These are phyloP conservation scores for Debaryomyces castellii DNA, from an alignment of 805 yeast species.

Conservation along the genomic window DNA sequence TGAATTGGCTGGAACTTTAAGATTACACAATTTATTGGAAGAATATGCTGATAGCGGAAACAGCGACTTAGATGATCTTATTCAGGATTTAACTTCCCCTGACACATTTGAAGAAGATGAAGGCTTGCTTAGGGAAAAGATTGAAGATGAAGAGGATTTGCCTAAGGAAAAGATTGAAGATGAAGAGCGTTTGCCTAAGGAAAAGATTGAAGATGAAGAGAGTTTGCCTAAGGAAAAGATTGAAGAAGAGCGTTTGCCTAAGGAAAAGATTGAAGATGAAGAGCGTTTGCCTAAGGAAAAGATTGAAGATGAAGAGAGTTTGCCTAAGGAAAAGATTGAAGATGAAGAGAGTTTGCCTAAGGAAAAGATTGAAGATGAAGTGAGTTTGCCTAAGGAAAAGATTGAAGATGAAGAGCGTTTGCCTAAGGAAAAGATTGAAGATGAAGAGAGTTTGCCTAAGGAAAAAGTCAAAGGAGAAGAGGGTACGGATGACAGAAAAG, in stretches of 20 bases:
- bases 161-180: conserved; percentile 7
- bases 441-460: too few species aligned
- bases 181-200: not conserved
- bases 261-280: too few species aligned
- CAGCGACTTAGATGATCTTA: conserved; percentile 3
- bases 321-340: too few species aligned
- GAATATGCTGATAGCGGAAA: conserved; percentile 5
- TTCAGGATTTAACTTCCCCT: conserved; percentile 1
- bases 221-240: too few species aligned
- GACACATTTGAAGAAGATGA: conserved; percentile 5
- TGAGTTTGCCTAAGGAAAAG: conserved; percentile 6
- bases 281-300: too few species aligned
- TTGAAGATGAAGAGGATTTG: conserved; percentile 9
- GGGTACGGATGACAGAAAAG: too few species aligned
- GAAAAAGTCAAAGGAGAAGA: too few species aligned
- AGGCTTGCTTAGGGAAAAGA: conserved; percentile 8
- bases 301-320: too few species aligned
- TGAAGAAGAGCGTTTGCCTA: too few species aligned
- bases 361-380: conserved; percentile 4
- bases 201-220: not conserved
- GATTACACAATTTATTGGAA: conserved; percentile 6
- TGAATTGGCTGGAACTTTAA: conserved; percentile 21
- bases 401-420: too few species aligned
- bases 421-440: too few species aligned
- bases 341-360: too few species aligned